Conservation (phyloP, 106 monocot genomes). For the Posidonia australis region DNA sequence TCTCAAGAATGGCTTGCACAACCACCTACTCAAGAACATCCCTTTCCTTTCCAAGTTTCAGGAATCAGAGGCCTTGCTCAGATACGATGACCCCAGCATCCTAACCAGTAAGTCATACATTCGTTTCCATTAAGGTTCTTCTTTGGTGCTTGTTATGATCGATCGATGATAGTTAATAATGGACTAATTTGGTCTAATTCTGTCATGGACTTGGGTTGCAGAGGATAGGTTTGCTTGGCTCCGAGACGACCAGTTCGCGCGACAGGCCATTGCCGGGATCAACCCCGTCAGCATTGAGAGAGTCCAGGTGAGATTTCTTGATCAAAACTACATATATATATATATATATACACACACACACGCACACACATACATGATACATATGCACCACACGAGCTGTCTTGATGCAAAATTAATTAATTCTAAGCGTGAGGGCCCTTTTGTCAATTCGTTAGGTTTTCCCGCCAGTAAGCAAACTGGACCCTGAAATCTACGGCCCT, state of each 20-base stretch:
- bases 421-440: too few species aligned
- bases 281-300: constrained; percentile 85
- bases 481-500: constrained; percentile 65
- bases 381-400: too few species aligned
- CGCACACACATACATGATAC: too few species aligned
- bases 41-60: constrained; percentile 51
- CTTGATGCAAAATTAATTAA: too few species aligned
- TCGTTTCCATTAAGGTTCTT: background rate
- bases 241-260: constrained; percentile 87
- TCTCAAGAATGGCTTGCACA: constrained; percentile 41
- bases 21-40: constrained; percentile 47
- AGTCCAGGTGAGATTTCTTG: constrained; percentile 32
- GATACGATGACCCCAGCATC: constrained; percentile 74
- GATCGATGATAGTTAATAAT: too few species aligned
- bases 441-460: constrained; percentile 44
- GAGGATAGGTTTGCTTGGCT: constrained; percentile 98
- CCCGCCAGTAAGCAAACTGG: constrained; percentile 79
- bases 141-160: too few species aligned
- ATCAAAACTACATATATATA: background rate
- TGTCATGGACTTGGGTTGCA: constrained; percentile 20
- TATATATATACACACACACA: too few species aligned
- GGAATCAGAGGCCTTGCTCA: constrained; percentile 42
- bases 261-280: constrained; percentile 76
- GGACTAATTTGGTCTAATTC: too few species aligned
- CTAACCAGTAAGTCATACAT: constrained; percentile 47